Evolutionary conservation across 176 grass and related monocot genomes (phyloP), one percentile per base, ranked within the genome.

Genomic region (Elymus sibiricus): DNA sequence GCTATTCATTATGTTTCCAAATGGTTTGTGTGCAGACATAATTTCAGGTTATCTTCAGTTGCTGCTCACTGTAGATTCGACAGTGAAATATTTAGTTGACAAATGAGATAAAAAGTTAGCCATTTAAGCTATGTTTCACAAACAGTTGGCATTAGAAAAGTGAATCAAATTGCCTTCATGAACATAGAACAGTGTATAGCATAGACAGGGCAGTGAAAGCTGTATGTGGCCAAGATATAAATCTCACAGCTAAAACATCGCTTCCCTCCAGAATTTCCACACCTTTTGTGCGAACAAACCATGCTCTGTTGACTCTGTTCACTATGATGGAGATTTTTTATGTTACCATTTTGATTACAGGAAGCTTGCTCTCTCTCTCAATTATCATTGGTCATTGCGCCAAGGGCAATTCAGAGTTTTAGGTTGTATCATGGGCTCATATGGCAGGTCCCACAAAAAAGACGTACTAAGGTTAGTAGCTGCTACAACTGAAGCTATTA

Each of bases 301-400:
- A 27, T 78, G 29, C 46, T 78, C 14, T 32, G 10, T 63, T 13
- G 29, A 71, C 15, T 34, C 51, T 13, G 22, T 28, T 70, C 59
- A 61, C 47, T 38, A 77, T 34, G 31, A 47, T 43, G 26, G 35
- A 64, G 5, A 81, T 78, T 37, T 49, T 76, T 22, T 43, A 66
- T 31, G 21, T 40, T 81, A 2, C 3, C 8, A 51, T 86, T 86
- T 86, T 86, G 6, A 32, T 82, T 82, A 82, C 83, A 86, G 70
- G 51, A 40, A 90, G n/a, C 78, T 62, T 76, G 32, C 35, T 66
- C 68, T 62, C 67, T 27, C 59, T 82, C 47, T 58, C 25, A 7
- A 43, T 34, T 61, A 76, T 43, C 37, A 79, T 44, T 37, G 37
- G 64, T 85, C 47, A 3, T 38, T 53, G 14, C 1, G 5, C 49